Percentiles rank a stretch among this genome's conserved stretches.
Evolutionary conservation across 2,329 filamentous ascomycete species (phyloP).

Genomic region (Cladobotryum mycophilum): DNA sequence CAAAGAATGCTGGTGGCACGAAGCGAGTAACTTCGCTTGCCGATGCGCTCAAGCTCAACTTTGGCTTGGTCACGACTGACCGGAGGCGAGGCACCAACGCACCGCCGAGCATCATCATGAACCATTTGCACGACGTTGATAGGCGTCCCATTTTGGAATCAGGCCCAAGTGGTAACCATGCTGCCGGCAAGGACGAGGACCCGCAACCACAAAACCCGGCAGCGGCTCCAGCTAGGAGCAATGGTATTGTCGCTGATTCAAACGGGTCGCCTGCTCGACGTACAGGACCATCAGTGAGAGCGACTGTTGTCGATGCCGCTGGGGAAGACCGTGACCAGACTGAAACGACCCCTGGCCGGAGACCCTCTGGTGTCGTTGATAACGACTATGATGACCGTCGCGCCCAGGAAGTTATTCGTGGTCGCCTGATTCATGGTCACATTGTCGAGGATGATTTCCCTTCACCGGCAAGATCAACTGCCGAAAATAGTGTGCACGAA

Average conservation of each 20-base stretch:
- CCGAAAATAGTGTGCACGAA: conserved; percentile 58
- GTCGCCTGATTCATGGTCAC: conserved; percentile 85
- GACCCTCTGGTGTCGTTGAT: conserved; percentile 22
- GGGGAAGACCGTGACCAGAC: conserved; percentile 8
- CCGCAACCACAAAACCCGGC: conserved; percentile 9
- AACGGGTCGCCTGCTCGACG: conserved; percentile 38
- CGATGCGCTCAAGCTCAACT: conserved; percentile 93
- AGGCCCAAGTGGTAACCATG: conserved; percentile 15
- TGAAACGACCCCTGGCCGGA: no score
- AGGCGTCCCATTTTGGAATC: conserved; percentile 38
- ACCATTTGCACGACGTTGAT: conserved; percentile 56
- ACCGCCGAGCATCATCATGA: conserved; percentile 72
- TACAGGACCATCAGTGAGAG: conserved; percentile 13
- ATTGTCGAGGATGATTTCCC: conserved; percentile 91
- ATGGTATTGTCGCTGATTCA: conserved; percentile 34
- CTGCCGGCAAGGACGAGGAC: conserved; percentile 17
- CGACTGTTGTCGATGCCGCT: conserved; percentile 1
- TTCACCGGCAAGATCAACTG: conserved; percentile 65
- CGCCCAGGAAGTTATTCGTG: conserved; percentile 84
- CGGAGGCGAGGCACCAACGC: conserved; percentile 63
- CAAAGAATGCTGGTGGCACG: conserved; percentile 95
- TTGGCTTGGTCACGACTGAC: conserved; percentile 91
- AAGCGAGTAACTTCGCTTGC: conserved; percentile 95
- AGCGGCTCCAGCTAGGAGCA: conserved; percentile 18
- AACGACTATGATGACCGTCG: conserved; percentile 69